Evolutionary conservation across 2,329 filamentous ascomycete species (phyloP), one percentile per base, ranked within the genome.

Genomic region (Rugonectria rugulosa): DNA sequence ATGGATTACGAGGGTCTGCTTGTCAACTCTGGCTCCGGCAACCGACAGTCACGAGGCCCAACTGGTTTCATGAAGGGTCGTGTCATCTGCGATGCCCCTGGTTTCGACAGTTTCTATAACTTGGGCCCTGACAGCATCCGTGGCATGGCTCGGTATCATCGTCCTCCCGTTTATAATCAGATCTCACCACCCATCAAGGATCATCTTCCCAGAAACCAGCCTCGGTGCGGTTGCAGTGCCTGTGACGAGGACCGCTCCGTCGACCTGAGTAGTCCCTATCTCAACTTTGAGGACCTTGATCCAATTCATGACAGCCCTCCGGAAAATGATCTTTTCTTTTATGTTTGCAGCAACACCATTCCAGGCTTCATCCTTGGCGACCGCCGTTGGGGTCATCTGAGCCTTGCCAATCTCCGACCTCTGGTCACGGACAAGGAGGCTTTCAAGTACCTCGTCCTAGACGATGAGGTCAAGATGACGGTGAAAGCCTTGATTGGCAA

Each of bases 371-470:
- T 81, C 51, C 72, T 81, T 5, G 70, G 72, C 10, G 73, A 77
- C 47, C 71, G 79, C 2, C 72, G 72, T 14, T 81, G 79, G 79
- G 77, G 75, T 17, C 70, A 77, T 53, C 67, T 81, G 12, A 68
- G 73, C 45, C 58, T 80, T 12, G 72, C 73, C 29, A 63, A 70
- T 41, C 70, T 81, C 52, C 63, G 66, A 42, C 73, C 75, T 6
- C 68, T 81, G 48, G 67, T 71, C 45, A 73, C 75, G 2, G 79
- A 81, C 64, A 75, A 69, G 47, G 77, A 81, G 32, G 78, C 79
- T 3, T 81, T 81, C 75, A 77, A 78, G 64, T 77, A 78, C 53
- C 76, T 81, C 21, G 77, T 81, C 6, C 73, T 81, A 10, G 77
- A 81, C 54, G 72, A 77, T 14, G 77, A 79, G 50, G 70, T 81